Evolutionary conservation across 2,329 filamentous ascomycete species (phyloP).

Genomic region (Botrytis elliptica): DNA sequence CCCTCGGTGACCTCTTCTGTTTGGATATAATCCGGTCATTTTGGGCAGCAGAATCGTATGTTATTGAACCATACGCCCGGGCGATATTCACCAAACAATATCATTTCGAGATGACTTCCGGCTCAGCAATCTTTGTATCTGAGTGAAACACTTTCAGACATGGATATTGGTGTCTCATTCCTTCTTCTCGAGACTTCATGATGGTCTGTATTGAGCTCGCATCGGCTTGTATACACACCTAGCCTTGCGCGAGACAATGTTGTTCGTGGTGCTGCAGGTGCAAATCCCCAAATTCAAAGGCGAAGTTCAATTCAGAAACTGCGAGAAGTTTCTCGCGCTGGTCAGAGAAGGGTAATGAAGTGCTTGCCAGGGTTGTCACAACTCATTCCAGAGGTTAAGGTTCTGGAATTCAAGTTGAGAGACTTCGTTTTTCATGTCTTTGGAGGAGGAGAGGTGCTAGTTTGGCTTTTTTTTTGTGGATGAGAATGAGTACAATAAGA

Average conservation of each 20-base stretch:
- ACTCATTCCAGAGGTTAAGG: neutral
- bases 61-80: neutral
- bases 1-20: too few species aligned
- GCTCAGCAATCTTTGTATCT: neutral
- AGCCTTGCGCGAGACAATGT: too few species aligned
- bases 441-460: neutral
- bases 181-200: neutral
- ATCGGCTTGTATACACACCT: too few species aligned
- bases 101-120: neutral
- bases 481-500: neutral
- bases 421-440: neutral
- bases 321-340: neutral
- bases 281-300: neutral
- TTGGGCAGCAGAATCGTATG: too few species aligned
- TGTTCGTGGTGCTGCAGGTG: neutral
- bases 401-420: too few species aligned
- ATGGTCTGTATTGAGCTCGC: neutral
- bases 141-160: neutral
- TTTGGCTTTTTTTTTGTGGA: neutral
- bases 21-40: neutral
- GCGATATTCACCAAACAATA: neutral
- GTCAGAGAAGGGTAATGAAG: too few species aligned
- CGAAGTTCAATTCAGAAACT: neutral
- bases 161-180: neutral
- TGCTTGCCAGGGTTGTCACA: too few species aligned